A percentile compares a stretch with the other conserved stretches of the same genome.
phyloP scores from a whole-genome alignment of 1,139 yeast species.

The Candida tropicalis region DNA sequence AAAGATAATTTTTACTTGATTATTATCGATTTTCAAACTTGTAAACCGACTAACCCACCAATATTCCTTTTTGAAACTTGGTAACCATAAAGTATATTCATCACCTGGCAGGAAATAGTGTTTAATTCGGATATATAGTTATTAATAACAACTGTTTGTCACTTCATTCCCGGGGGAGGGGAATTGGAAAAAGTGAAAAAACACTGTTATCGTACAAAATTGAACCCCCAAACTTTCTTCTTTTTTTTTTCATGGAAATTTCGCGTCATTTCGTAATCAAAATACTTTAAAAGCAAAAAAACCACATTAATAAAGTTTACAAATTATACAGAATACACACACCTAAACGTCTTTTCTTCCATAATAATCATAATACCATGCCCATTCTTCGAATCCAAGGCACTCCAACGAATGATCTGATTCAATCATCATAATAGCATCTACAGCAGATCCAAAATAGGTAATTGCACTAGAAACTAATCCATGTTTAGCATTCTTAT shows the following conservation, averaged over 20 bases:
- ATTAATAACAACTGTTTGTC: no score
- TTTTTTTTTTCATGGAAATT: neutral
- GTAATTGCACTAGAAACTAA: constrained; percentile 63
- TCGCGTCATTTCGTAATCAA: neutral
- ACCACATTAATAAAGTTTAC: neutral
- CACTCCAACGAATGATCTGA: constrained; percentile 38
- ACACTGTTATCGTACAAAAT: no score
- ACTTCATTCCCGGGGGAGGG: no score
- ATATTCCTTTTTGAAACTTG: no score
- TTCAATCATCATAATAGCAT: constrained; percentile 23
- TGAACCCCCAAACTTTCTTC: neutral
- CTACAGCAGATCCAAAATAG: constrained; percentile 46
- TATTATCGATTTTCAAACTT: no score
- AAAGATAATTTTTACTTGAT: no score
- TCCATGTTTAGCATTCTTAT: constrained; percentile 59
- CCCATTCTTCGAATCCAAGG: constrained; percentile 48
- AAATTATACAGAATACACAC: neutral
- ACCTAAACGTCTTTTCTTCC: constrained; percentile 16
- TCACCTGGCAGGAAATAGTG: no score
- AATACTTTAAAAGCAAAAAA: neutral
- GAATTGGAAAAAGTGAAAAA: no score
- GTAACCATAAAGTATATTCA: no score
- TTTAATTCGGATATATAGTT: no score
- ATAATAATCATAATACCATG: constrained; percentile 40
- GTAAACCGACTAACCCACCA: no score